Conservation (phyloP, 1,139 yeast genomes). For the Blastobotrys malaysiensis region DNA sequence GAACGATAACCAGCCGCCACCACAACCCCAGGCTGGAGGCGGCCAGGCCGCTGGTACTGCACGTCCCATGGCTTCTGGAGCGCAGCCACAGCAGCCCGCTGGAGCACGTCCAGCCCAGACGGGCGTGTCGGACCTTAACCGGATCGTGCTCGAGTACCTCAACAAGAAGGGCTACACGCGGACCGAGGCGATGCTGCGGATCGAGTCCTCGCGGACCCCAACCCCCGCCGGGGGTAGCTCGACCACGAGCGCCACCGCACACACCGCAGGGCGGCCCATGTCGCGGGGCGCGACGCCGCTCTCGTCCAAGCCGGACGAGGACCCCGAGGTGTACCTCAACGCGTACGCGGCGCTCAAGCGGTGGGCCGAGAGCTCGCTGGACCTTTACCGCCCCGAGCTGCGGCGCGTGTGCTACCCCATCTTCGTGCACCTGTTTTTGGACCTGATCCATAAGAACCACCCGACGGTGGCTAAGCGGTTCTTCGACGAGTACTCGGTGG, state of each 20-base stretch:
- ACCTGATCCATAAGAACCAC: constrained; percentile 60
- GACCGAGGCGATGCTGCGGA: constrained; percentile 89
- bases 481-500: constrained; percentile 67
- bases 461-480: constrained; percentile 62
- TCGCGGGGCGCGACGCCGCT: constrained; percentile 4
- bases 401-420: constrained; percentile 81
- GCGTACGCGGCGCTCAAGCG: constrained; percentile 76
- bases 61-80: constrained; percentile 1
- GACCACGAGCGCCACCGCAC: constrained; percentile 12
- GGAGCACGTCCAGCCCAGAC: constrained; percentile 14
- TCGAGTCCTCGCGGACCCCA: constrained; percentile 74
- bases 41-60: neutral
- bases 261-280: constrained; percentile 14
- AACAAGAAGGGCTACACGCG: constrained; percentile 90
- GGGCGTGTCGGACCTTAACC: constrained; percentile 58
- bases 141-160: constrained; percentile 86
- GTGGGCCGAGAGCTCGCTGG: constrained; percentile 91
- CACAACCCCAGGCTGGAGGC: neutral
- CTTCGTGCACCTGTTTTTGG: constrained; percentile 82
- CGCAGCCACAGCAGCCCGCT: constrained; percentile 15
- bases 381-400: constrained; percentile 85
- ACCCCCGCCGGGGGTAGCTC: constrained; percentile 40
- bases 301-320: constrained; percentile 6
- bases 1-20: neutral
- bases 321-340: constrained; percentile 62